Evolutionary conservation across 257 asterid genomes (phyloP).

Genomic region (Solanum sitiens): DNA sequence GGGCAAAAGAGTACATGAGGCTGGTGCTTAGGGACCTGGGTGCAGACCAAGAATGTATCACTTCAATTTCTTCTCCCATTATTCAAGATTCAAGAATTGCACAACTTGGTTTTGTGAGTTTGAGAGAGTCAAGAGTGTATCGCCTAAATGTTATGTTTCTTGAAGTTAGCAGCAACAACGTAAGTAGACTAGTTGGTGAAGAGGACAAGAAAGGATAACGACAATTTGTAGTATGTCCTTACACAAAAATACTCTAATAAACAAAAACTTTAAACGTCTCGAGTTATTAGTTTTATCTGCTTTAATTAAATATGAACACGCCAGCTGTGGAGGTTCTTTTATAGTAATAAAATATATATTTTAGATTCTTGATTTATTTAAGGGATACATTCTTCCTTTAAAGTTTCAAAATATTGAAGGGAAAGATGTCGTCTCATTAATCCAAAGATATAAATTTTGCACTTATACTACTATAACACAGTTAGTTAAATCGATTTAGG

Average conservation of each 20-base stretch:
- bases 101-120: background rate
- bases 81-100: background rate
- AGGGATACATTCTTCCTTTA: background rate
- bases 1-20: conserved; percentile 42
- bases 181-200: background rate
- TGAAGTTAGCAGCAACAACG: background rate
- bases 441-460: background rate
- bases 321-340: background rate
- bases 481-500: too few relatives aligned
- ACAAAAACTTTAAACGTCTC: background rate
- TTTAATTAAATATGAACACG: background rate
- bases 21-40: conserved; percentile 38
- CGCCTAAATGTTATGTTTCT: background rate
- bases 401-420: too few relatives aligned
- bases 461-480: background rate
- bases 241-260: background rate
- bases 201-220: background rate
- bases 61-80: conserved; percentile 26
- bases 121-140: background rate
- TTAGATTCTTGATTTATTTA: background rate
- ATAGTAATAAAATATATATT: background rate
- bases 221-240: background rate
- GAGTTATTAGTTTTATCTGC: background rate
- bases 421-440: background rate
- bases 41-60: conserved; percentile 41